A percentile compares a stretch with the other conserved stretches of the same genome.
Evolutionary conservation across 495 filamentous ascomycete species (phyloP).

Genomic region (Articulospora tetracladia): DNA sequence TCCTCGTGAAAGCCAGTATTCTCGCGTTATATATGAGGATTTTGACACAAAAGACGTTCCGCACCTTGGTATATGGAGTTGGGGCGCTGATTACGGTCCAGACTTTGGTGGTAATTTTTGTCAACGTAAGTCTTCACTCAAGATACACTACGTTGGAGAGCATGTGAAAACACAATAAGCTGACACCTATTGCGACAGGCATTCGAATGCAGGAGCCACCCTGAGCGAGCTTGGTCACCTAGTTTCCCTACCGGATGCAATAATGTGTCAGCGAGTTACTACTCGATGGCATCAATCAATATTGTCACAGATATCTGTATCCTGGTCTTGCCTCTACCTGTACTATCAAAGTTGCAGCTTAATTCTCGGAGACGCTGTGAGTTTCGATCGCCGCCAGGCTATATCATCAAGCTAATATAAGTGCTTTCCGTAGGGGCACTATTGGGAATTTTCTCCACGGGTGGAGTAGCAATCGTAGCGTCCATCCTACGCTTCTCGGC

Average conservation of each 20-base stretch:
- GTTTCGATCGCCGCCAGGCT: neutral
- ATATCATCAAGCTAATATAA: neutral
- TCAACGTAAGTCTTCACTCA: neutral
- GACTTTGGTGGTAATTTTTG: neutral
- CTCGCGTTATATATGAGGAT: neutral
- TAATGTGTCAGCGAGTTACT: neutral
- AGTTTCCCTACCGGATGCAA: neutral
- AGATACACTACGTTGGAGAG: no score
- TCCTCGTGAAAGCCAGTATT: neutral
- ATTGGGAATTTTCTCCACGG: neutral
- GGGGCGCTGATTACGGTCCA: neutral
- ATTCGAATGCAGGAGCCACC: neutral
- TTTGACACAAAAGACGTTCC: neutral
- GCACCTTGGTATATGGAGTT: neutral
- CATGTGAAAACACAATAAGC: no score
- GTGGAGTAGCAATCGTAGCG: neutral
- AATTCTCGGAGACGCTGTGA: neutral
- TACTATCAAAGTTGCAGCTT: conserved; percentile 78
- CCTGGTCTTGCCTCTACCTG: conserved; percentile 56
- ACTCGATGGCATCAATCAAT: conserved; percentile 20
- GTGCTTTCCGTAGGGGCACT: neutral
- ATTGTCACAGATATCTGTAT: conserved; percentile 27
- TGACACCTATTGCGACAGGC: neutral
- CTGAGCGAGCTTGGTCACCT: neutral
- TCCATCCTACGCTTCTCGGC: neutral